Conservation (phyloP, 2,329 filamentous ascomycete genomes). For the Xylaria polymorpha region DNA sequence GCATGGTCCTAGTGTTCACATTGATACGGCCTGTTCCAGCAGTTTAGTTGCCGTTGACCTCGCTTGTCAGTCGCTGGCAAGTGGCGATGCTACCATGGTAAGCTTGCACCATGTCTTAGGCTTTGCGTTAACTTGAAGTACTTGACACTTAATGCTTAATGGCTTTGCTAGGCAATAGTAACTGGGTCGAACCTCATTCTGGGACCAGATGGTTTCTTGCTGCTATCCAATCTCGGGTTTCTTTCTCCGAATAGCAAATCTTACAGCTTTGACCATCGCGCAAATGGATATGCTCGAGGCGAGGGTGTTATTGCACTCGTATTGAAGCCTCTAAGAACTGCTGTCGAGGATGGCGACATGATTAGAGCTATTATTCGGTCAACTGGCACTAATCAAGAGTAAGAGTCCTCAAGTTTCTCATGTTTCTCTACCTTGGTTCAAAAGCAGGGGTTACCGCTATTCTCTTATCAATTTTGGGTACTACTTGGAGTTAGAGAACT, state of each 20-base stretch:
- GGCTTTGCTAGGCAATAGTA: constrained; percentile 48
- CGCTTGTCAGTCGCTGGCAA: constrained; percentile 43
- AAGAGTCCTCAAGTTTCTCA: neutral
- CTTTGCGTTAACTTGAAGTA: neutral
- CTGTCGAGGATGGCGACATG: constrained; percentile 56
- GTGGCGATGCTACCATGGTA: constrained; percentile 44
- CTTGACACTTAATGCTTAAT: constrained; percentile 12
- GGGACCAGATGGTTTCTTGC: constrained; percentile 45
- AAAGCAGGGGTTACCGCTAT: neutral
- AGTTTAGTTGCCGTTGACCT: constrained; percentile 51
- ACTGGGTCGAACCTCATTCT: constrained; percentile 51
- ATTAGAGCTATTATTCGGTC: constrained; percentile 54
- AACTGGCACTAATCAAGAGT: constrained; percentile 48
- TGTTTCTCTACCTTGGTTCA: neutral
- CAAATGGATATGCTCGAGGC: constrained; percentile 55
- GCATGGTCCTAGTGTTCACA: constrained; percentile 51
- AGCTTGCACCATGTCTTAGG: constrained; percentile 12
- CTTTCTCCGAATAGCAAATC: constrained; percentile 53
- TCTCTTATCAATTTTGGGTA: neutral
- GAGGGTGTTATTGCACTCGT: constrained; percentile 64
- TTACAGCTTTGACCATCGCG: constrained; percentile 48
- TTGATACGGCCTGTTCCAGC: constrained; percentile 56
- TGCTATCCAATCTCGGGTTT: constrained; percentile 50
- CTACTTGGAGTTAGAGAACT: neutral
- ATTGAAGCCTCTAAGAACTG: constrained; percentile 61